Conservation (phyloP, 2,329 filamentous ascomycete species). For the Fusarium palustre region DNA sequence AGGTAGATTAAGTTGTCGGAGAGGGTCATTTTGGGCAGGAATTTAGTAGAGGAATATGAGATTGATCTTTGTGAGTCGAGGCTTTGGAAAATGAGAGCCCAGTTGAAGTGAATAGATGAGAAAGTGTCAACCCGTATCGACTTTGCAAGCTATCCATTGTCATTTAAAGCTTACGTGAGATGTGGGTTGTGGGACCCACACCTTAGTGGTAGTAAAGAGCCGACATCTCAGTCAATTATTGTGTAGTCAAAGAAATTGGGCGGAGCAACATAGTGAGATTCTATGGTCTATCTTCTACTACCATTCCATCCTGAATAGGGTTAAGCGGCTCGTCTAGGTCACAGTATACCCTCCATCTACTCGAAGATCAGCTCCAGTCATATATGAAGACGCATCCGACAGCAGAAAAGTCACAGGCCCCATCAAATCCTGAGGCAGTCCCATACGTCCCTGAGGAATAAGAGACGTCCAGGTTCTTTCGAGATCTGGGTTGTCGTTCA, state of each 20-base stretch:
- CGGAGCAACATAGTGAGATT: neutral
- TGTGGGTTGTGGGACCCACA: neutral
- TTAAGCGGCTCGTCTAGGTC: slow-evolving; percentile 60
- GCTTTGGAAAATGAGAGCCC: neutral
- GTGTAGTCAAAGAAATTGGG: neutral
- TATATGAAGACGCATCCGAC: slow-evolving; percentile 80
- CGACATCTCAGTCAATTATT: neutral
- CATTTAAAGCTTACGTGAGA: neutral
- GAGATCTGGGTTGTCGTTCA: slow-evolving; percentile 94
- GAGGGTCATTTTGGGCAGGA: neutral
- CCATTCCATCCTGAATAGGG: rapidly evolving
- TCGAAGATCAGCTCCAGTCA: slow-evolving; percentile 78
- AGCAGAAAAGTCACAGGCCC: slow-evolving; percentile 89
- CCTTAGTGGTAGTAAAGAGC: neutral
- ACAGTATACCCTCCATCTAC: slow-evolving; percentile 88
- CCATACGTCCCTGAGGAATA: slow-evolving; percentile 94
- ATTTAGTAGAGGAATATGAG: rapidly evolving
- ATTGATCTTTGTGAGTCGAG: neutral
- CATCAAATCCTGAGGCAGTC: slow-evolving; percentile 89
- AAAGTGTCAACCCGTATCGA: neutral
- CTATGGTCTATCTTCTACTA: neutral
- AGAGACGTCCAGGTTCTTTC: slow-evolving; percentile 89
- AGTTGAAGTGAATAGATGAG: neutral
- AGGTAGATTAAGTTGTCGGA: neutral
- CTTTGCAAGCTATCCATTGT: neutral